Conservation (phyloP, 1,284 basidiomycete genomes). For the Malassezia obtusa region DNA sequence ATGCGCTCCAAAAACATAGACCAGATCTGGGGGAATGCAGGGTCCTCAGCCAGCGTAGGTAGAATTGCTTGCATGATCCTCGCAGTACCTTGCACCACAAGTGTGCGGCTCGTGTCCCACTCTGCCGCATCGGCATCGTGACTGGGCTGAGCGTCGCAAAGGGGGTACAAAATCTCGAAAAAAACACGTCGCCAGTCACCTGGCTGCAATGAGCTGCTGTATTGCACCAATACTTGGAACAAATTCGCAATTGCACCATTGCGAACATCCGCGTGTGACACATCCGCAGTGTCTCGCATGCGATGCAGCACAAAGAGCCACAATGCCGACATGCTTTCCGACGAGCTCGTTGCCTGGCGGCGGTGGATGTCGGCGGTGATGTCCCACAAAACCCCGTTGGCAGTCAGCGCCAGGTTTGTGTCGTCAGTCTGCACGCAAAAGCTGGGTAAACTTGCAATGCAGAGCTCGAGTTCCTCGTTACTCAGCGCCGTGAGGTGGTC, state of each 20-base stretch:
- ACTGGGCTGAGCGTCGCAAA: slow-evolving; percentile 60
- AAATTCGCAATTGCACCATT: slow-evolving; percentile 88
- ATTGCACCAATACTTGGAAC: slow-evolving; percentile 84
- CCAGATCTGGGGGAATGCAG: slow-evolving; percentile 6
- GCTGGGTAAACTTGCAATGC: slow-evolving; percentile 76
- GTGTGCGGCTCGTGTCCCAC: slow-evolving; percentile 59
- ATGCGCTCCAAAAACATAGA: slow-evolving; percentile 5
- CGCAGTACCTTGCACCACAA: slow-evolving; percentile 74
- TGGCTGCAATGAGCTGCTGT: slow-evolving; percentile 68
- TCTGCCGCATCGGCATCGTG: not conserved
- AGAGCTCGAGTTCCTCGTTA: slow-evolving; percentile 67
- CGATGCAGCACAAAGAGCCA: slow-evolving; percentile 87
- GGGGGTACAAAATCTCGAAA: slow-evolving; percentile 73
- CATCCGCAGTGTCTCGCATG: slow-evolving; percentile 70
- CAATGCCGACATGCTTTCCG: slow-evolving; percentile 14
- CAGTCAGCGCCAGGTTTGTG: slow-evolving; percentile 84
- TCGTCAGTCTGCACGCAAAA: slow-evolving; percentile 79
- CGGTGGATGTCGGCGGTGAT: slow-evolving; percentile 40
- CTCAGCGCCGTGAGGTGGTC: slow-evolving; percentile 77
- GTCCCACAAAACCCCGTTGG: slow-evolving; percentile 40
- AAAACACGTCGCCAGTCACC: slow-evolving; percentile 63
- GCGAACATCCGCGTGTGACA: slow-evolving; percentile 73
- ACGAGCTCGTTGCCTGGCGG: slow-evolving; percentile 15
- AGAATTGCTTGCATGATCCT: slow-evolving; percentile 71
- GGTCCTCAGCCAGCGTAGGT: slow-evolving; percentile 57